These are phyloP conservation scores for Hypoxylon sp. DNA, from an alignment of 2,329 filamentous ascomycete species.

Conservation along the genomic window DNA sequence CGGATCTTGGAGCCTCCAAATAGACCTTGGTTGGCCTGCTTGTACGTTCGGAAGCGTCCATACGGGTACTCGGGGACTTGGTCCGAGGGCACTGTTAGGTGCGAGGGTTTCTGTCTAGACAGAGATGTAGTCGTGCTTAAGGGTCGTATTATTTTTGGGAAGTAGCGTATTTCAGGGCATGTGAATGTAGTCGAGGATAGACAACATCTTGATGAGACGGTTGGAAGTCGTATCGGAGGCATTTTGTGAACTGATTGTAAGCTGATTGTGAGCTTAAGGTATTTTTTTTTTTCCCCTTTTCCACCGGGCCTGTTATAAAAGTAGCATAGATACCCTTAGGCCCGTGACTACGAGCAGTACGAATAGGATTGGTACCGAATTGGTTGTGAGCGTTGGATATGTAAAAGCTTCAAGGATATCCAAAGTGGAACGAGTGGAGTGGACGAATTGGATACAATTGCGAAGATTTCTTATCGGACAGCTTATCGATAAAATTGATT, in stretches of 20 bases:
- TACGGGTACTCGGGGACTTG: slow-evolving; percentile 78
- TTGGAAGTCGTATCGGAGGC: slow-evolving; percentile 35
- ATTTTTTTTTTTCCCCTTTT: not conserved
- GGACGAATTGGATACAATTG: slow-evolving; percentile 2
- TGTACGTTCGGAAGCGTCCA: slow-evolving; percentile 78
- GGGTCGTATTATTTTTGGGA: slow-evolving; percentile 35
- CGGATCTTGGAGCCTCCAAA: slow-evolving; percentile 80
- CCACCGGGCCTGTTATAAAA: not conserved
- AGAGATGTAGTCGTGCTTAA: slow-evolving; percentile 47
- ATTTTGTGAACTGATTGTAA: slow-evolving; percentile 13
- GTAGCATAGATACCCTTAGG: not conserved
- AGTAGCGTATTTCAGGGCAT: slow-evolving; percentile 8
- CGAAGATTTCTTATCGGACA: slow-evolving; percentile 40
- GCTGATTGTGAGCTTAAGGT: too few relatives aligned
- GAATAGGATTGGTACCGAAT: slow-evolving; percentile 1
- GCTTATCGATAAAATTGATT: slow-evolving; percentile 3
- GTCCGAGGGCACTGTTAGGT: slow-evolving; percentile 59
- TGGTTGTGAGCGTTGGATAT: slow-evolving; percentile 4
- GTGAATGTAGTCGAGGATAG: slow-evolving; percentile 8
- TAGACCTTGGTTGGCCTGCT: slow-evolving; percentile 83
- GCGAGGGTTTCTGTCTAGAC: slow-evolving; percentile 51
- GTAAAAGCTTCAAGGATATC: slow-evolving; percentile 3
- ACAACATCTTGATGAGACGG: slow-evolving; percentile 22
- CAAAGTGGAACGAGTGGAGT: not conserved
- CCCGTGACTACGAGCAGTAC: not conserved